Evolutionary conservation across 495 filamentous ascomycete species (phyloP).

Genomic region (Penicillium lagena): DNA sequence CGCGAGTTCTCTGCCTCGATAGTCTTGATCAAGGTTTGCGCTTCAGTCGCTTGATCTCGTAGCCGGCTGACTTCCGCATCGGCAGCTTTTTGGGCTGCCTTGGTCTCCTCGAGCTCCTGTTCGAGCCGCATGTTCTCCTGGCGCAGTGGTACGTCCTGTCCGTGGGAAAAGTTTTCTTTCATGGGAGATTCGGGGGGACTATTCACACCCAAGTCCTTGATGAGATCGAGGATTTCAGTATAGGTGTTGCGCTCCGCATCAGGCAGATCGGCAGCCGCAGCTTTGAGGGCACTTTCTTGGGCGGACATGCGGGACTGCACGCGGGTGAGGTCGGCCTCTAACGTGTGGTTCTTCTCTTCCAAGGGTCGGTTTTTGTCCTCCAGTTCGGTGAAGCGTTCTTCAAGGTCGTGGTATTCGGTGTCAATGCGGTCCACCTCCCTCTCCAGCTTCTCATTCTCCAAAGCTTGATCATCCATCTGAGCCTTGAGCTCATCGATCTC

Average conservation of each 20-base stretch:
- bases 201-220: conserved; percentile 30
- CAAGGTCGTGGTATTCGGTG: conserved; percentile 23
- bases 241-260: conserved; percentile 30
- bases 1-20: conserved; percentile 42
- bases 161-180: conserved; percentile 14
- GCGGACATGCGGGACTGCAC: conserved; percentile 38
- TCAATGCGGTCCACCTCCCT: conserved; percentile 29
- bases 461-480: conserved; percentile 26
- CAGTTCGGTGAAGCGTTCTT: conserved; percentile 30
- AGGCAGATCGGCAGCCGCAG: conserved; percentile 35
- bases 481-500: conserved; percentile 38
- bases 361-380: conserved; percentile 34
- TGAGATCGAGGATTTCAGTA: conserved; percentile 36
- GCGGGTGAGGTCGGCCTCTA: conserved; percentile 34
- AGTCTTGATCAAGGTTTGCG: conserved; percentile 35
- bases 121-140: conserved; percentile 25
- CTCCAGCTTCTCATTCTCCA: conserved; percentile 32
- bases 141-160: conserved; percentile 16
- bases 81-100: conserved; percentile 20
- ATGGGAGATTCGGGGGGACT: conserved; percentile 6
- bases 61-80: conserved; percentile 28
- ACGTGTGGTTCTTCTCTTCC: conserved; percentile 35
- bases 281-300: conserved; percentile 36
- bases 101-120: conserved; percentile 21
- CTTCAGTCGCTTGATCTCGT: conserved; percentile 34